Conservation (phyloP, 352 stramenopile genomes). For the Aphanomyces stellatus region DNA sequence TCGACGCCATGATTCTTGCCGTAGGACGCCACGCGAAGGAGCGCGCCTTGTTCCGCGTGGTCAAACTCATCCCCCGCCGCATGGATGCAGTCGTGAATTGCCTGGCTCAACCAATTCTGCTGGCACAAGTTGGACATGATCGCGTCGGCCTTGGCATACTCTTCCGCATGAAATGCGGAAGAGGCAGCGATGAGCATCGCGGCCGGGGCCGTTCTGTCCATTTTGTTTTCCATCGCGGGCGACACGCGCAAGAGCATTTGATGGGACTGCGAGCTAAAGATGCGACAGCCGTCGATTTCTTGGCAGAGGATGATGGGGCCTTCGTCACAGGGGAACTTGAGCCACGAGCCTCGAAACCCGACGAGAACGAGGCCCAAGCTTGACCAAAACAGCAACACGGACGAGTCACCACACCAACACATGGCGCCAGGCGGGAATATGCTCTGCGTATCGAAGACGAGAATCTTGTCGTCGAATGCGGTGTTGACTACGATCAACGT, state of each 20-base stretch:
- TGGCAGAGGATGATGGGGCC: slow-evolving; percentile 48
- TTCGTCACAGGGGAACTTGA: slow-evolving; percentile 76
- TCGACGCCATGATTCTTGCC: slow-evolving; percentile 87
- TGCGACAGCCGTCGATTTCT: slow-evolving; percentile 47
- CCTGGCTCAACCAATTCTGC: slow-evolving; percentile 65
- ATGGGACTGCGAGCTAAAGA: slow-evolving; percentile 50
- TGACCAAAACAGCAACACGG: slow-evolving; percentile 82
- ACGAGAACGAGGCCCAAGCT: slow-evolving; percentile 76
- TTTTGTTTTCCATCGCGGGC: slow-evolving; percentile 76
- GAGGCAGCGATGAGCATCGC: slow-evolving; percentile 86
- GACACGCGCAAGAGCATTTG: slow-evolving; percentile 84
- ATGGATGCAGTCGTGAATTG: slow-evolving; percentile 82
- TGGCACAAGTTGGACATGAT: slow-evolving; percentile 83
- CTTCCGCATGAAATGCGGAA: slow-evolving; percentile 79
- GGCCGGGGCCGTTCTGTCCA: slow-evolving; percentile 77
- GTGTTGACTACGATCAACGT: slow-evolving; percentile 93
- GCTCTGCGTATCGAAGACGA: slow-evolving; percentile 83
- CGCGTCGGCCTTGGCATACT: slow-evolving; percentile 83
- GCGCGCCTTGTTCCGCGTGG: slow-evolving; percentile 59
- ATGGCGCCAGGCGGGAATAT: slow-evolving; percentile 63
- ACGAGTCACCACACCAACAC: slow-evolving; percentile 87
- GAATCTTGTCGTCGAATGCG: slow-evolving; percentile 91
- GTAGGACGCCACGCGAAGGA: slow-evolving; percentile 81
- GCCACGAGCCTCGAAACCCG: slow-evolving; percentile 75
- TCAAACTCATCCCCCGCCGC: slow-evolving; percentile 84